Conservation (phyloP, 495 filamentous ascomycete genomes). For the Annulohypoxylon nitens region DNA sequence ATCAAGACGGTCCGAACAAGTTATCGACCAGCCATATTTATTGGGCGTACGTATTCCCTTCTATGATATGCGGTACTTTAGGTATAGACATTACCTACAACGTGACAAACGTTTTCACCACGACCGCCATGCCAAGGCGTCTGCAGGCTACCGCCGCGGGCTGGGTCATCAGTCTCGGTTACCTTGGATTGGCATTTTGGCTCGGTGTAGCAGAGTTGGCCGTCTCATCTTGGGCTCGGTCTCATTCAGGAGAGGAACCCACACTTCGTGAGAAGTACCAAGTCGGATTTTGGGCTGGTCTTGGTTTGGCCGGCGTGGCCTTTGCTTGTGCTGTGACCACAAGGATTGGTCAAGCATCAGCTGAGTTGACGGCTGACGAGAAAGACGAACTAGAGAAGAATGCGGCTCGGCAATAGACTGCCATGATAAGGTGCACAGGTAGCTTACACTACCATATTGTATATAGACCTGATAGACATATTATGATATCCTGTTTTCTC, state of each 20-base stretch:
- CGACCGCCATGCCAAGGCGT: constrained; percentile 74
- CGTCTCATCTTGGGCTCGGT: constrained; percentile 61
- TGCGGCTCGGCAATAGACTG: not conserved
- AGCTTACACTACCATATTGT: not conserved
- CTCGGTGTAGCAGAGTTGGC: constrained; percentile 81
- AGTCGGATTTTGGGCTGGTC: constrained; percentile 76
- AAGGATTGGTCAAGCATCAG: constrained; percentile 74
- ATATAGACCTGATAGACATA: not conserved
- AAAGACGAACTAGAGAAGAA: constrained; percentile 48
- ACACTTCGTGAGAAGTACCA: constrained; percentile 67
- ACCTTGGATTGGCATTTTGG: constrained; percentile 87
- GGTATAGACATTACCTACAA: constrained; percentile 89
- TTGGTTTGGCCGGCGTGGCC: constrained; percentile 69
- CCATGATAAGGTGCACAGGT: not conserved
- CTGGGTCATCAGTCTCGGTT: constrained; percentile 66
- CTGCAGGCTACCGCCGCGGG: constrained; percentile 84
- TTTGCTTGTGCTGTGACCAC: constrained; percentile 71
- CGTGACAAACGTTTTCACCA: constrained; percentile 87
- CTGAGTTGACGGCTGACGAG: constrained; percentile 78
- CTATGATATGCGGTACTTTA: constrained; percentile 84
- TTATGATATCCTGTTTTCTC: not conserved
- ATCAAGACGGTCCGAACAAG: constrained; percentile 61
- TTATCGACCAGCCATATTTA: constrained; percentile 64
- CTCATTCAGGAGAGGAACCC: constrained; percentile 55
- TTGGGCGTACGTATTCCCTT: constrained; percentile 78